phyloP scores from a whole-genome alignment of 1,284 basidiomycete genomes.

The Boletus subluridellus region DNA sequence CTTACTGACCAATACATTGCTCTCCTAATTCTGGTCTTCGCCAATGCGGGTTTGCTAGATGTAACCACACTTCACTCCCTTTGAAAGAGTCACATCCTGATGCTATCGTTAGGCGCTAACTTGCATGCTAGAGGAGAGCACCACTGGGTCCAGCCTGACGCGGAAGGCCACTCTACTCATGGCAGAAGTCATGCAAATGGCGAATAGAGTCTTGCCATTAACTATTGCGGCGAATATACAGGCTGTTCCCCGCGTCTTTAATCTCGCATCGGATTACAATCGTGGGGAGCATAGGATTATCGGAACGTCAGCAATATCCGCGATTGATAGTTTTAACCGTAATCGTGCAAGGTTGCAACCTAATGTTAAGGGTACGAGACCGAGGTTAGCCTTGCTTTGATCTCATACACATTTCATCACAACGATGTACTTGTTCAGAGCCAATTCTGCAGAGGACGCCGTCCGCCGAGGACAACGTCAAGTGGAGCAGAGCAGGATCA shows the following conservation, averaged over 20 bases:
- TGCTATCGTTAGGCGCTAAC: conserved; percentile 66
- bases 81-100: conserved; percentile 4
- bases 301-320: conserved; percentile 80
- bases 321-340: conserved; percentile 90
- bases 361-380: conserved; percentile 52
- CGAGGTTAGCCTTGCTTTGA: conserved; percentile 43
- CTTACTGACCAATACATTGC: conserved; percentile 93
- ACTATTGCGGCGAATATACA: conserved; percentile 81
- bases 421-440: conserved; percentile 42
- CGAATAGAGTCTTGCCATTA: conserved; percentile 86
- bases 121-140: conserved; percentile 75
- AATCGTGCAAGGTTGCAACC: conserved; percentile 70
- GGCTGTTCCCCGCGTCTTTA: conserved; percentile 83
- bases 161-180: conserved; percentile 91
- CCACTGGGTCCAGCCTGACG: conserved; percentile 64
- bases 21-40: conserved; percentile 83
- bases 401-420: not conserved
- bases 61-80: conserved; percentile 44
- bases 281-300: conserved; percentile 73
- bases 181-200: conserved; percentile 85
- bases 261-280: conserved; percentile 75
- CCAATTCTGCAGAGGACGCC: conserved; percentile 84
- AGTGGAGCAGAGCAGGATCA: conserved; percentile 86
- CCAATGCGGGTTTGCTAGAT: conserved; percentile 84
- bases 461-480: conserved; percentile 86